Evolutionary conservation across 192 early-diverging fungal species (phyloP).

Genomic region (Coemansia guatemalensis): DNA sequence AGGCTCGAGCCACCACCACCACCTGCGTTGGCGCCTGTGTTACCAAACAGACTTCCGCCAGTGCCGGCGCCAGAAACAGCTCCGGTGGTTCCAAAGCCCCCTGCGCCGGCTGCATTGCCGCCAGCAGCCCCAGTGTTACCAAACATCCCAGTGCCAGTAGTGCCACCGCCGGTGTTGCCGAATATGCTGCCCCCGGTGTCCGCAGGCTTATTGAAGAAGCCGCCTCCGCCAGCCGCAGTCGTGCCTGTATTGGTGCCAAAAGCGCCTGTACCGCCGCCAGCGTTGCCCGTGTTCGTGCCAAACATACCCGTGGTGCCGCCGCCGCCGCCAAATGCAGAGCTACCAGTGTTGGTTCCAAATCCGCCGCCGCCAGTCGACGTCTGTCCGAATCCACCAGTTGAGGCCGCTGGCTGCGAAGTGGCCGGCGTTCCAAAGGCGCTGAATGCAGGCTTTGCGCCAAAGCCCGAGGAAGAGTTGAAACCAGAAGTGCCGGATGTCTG

Average conservation of each 20-base stretch:
- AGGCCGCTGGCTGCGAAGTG: constrained; percentile 19
- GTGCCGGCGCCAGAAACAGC: constrained; percentile 23
- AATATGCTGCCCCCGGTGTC: constrained; percentile 19
- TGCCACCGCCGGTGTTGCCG: constrained; percentile 11
- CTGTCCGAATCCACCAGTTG: constrained; percentile 19
- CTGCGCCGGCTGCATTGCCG: constrained; percentile 22
- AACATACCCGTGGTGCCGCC: constrained; percentile 11
- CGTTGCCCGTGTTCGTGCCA: constrained; percentile 7
- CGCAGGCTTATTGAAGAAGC: constrained; percentile 1
- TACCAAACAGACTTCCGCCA: constrained; percentile 50
- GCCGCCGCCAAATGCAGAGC: constrained; percentile 23
- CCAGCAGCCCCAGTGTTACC: constrained; percentile 13
- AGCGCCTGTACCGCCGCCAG: constrained; percentile 4
- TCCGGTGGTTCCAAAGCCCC: constrained; percentile 5
- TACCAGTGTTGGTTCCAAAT: constrained; percentile 26
- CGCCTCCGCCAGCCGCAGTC: constrained; percentile 6
- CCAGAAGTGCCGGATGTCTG: constrained; percentile 9
- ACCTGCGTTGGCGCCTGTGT: constrained; percentile 21
- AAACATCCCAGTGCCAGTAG: background rate
- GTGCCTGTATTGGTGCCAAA: constrained; percentile 1
- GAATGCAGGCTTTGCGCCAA: constrained; percentile 37
- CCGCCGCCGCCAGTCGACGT: constrained; percentile 20
- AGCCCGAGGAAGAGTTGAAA: constrained; percentile 33
- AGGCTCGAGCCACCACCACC: constrained; percentile 6
- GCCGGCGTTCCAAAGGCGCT: constrained; percentile 14